These are phyloP conservation scores for Xylariaceae sp. DNA, from an alignment of 2,329 filamentous ascomycete species.

Conservation along the genomic window DNA sequence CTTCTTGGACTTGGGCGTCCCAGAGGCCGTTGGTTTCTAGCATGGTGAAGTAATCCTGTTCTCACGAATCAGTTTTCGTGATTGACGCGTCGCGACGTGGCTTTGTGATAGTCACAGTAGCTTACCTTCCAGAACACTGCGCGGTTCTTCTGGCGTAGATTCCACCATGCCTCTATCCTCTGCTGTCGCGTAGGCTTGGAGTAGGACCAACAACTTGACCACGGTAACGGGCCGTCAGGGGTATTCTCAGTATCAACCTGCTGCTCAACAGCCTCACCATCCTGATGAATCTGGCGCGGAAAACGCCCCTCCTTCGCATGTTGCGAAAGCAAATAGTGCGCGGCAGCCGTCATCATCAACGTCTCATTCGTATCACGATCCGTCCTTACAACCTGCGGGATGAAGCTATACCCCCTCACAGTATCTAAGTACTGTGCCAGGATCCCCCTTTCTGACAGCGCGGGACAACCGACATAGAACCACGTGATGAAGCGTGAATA, in stretches of 20 bases:
- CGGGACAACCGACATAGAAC: not conserved
- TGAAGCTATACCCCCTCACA: not conserved
- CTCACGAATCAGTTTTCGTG: not conserved
- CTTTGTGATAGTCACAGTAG: not conserved
- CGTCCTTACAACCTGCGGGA: not conserved
- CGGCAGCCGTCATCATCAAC: not conserved
- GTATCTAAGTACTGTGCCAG: not conserved
- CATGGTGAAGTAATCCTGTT: not conserved
- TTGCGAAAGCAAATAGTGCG: not conserved
- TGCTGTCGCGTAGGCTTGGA: not conserved
- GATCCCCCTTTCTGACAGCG: not conserved
- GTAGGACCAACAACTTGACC: not conserved
- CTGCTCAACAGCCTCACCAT: not conserved
- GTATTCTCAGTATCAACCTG: not conserved
- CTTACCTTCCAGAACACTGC: not conserved
- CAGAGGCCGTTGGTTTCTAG: not conserved
- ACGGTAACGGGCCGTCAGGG: not conserved
- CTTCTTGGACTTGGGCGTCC: not conserved
- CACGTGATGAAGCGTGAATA: not conserved
- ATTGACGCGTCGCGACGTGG: no score
- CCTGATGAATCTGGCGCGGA: not conserved
- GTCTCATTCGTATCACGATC: not conserved
- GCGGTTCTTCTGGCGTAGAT: not conserved
- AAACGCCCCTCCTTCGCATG: not conserved
- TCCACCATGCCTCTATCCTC: not conserved